phyloP scores from a whole-genome alignment of 2,329 filamentous ascomycete species.

The Xylariomycetidae sp. region DNA sequence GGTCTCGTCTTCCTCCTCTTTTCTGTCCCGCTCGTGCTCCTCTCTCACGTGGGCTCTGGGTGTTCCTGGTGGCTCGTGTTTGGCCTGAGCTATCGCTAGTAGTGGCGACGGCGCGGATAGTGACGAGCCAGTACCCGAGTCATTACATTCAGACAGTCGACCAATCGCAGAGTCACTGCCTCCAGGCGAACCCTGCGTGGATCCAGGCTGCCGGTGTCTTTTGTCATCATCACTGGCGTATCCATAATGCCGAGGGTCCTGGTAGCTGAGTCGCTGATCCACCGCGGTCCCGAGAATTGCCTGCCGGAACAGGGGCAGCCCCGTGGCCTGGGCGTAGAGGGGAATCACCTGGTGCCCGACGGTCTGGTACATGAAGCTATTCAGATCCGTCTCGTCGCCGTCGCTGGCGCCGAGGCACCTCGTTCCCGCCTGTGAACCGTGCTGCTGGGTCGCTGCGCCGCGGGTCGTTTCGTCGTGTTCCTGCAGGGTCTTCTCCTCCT shows the following conservation, averaged over 20 bases:
- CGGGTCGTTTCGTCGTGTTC: not conserved
- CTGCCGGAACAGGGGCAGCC: slow-evolving; percentile 77
- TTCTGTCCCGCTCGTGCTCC: slow-evolving; percentile 13
- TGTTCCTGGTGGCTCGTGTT: too few species aligned
- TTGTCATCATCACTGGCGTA: slow-evolving; percentile 4
- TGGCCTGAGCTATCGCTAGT: too few species aligned
- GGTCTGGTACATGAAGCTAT: slow-evolving; percentile 99
- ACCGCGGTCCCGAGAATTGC: slow-evolving; percentile 69
- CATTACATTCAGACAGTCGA: too few species aligned
- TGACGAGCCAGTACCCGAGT: not conserved
- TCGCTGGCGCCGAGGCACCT: slow-evolving; percentile 23
- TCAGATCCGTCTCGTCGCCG: slow-evolving; percentile 60
- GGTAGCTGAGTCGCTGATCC: slow-evolving; percentile 69
- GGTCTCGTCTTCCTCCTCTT: slow-evolving; percentile 65
- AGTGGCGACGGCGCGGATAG: not conserved
- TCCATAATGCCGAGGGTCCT: slow-evolving; percentile 22
- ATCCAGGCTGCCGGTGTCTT: not conserved
- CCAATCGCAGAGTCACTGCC: not conserved
- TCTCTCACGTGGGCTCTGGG: slow-evolving; percentile 16
- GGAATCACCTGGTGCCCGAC: slow-evolving; percentile 85
- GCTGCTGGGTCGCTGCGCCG: slow-evolving; percentile 6
- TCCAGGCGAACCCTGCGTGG: not conserved
- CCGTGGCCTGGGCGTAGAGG: slow-evolving; percentile 74
- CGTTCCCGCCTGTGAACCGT: slow-evolving; percentile 6
- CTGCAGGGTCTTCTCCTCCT: not conserved